A percentile compares a stretch with the other conserved stretches of the same genome.
Conservation (phyloP, 352 stramenopile species). For the Globisporangium alternatum region DNA sequence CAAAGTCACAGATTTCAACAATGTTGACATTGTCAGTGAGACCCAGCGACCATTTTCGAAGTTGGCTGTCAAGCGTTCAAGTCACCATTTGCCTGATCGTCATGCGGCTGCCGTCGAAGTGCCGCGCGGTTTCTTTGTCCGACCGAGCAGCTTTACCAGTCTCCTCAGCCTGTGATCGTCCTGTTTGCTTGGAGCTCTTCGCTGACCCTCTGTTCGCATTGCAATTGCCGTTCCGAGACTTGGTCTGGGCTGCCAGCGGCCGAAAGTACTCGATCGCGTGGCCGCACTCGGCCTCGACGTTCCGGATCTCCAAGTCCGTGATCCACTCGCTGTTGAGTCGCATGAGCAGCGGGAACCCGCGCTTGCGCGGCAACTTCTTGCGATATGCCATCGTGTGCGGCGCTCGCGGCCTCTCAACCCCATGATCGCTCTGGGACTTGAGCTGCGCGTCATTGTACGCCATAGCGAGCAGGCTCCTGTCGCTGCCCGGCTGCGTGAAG, state of each 20-base stretch:
- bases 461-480: slow-evolving; percentile 36
- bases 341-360: slow-evolving; percentile 65
- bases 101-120: slow-evolving; percentile 65
- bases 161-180: neutral
- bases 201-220: neutral
- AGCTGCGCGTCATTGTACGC: slow-evolving; percentile 37
- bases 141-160: neutral
- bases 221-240: neutral
- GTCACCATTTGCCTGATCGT: slow-evolving; percentile 52
- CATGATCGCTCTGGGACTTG: slow-evolving; percentile 13
- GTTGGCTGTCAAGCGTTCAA: neutral
- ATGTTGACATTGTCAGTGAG: neutral
- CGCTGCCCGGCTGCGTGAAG: slow-evolving; percentile 27
- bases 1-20: neutral
- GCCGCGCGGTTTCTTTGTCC: slow-evolving; percentile 13
- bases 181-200: neutral
- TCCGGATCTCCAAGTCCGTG: slow-evolving; percentile 39
- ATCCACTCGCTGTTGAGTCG: slow-evolving; percentile 63
- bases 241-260: neutral
- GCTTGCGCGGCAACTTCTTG: slow-evolving; percentile 36
- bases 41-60: neutral
- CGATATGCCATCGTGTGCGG: slow-evolving; percentile 30
- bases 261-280: slow-evolving; percentile 45
- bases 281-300: slow-evolving; percentile 51
- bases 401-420: neutral